Base-by-base conservation (phyloP, 225 moss, liverwort and hornwort species). In the Ulota crispa region DNA sequence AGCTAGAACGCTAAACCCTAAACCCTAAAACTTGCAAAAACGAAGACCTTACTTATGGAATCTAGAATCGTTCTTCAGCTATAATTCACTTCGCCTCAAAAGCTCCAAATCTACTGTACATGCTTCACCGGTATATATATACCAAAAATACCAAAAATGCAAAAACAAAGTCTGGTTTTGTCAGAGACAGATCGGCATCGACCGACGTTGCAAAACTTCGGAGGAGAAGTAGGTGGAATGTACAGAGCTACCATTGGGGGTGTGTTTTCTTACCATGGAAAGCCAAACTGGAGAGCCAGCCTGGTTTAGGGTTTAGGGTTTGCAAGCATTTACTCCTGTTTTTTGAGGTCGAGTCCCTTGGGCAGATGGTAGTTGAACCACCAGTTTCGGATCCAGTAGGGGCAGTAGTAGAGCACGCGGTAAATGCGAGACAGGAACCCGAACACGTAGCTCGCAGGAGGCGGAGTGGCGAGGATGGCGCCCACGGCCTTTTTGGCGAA, bases 301-400 rank as follows among this genome's bases (percentile, higher is more conserved):
- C 43, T 43, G 43, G 43, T 43, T 39, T 39, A 39, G 2, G 39
- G 39, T 39, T 36, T 36, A 36, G 36, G 23, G 14, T 45, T 45
- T 45, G 45, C 45, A 4, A 45, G 45, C 45, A 45, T 45, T 0
- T 45, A 45, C 4, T 45, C 45, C 13, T 74, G 71, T 73, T 87
- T 87, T 69, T 84, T 86, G 34, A 26, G 13, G 39, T 7, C 21
- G 55, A 79, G 47, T 7, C 59, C 72, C 9, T 67, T 83, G 15
- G 90, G 90, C 43, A 90, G 1, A 4, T 62, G 26, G 8, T 75
- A 75, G 32, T 81, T 75, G 45, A 87, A 87, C 73, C 77, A 87
- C 86, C 85, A 87, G 63, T 91, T 87, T 74, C 89, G 85, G 45
- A 91, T 77, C 89, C 86, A 91, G 32, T 81, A 72, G 7, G 89